Evolutionary conservation across 1,284 basidiomycete genomes (phyloP).

Genomic region (Pyrrhoderma lamaoense): DNA sequence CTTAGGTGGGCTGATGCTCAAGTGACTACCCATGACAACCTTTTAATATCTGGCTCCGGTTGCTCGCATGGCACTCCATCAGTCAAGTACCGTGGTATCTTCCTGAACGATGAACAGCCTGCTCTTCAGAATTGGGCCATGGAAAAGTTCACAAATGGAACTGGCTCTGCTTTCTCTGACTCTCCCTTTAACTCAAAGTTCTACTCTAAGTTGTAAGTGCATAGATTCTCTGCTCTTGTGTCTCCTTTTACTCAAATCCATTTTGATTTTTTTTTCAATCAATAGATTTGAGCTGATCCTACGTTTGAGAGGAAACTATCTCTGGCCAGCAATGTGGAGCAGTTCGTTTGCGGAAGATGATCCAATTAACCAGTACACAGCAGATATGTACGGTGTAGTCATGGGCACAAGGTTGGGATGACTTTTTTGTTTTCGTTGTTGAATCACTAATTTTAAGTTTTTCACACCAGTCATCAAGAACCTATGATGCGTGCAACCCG

Average conservation of each 20-base stretch:
- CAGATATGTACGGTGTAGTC: conserved; percentile 61
- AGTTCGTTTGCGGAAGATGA: conserved; percentile 67
- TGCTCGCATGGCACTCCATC: conserved; percentile 61
- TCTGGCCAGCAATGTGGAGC: conserved; percentile 51
- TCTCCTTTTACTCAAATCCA: not conserved
- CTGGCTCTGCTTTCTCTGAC: conserved; percentile 38
- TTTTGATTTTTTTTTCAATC: not conserved
- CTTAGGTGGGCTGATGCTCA: conserved; percentile 66
- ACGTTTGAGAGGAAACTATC: conserved; percentile 61
- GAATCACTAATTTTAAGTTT: not conserved
- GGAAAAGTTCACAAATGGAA: conserved; percentile 62
- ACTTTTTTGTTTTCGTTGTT: not conserved
- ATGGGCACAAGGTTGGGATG: conserved; percentile 51
- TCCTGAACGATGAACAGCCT: conserved; percentile 60
- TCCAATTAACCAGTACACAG: conserved; percentile 52
- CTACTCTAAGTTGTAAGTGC: conserved; percentile 49
- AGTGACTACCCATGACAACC: conserved; percentile 38
- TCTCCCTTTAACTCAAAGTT: conserved; percentile 61
- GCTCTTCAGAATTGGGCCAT: conserved; percentile 45
- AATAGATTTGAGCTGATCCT: conserved; percentile 58
- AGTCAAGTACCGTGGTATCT: conserved; percentile 65
- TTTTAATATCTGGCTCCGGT: conserved; percentile 43
- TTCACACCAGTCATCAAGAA: conserved; percentile 46
- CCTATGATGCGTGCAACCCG: conserved; percentile 59
- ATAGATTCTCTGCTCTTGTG: not conserved